Base-by-base conservation (phyloP, 2,329 filamentous ascomycete genomes). In the Calonectria pauciramosa region DNA sequence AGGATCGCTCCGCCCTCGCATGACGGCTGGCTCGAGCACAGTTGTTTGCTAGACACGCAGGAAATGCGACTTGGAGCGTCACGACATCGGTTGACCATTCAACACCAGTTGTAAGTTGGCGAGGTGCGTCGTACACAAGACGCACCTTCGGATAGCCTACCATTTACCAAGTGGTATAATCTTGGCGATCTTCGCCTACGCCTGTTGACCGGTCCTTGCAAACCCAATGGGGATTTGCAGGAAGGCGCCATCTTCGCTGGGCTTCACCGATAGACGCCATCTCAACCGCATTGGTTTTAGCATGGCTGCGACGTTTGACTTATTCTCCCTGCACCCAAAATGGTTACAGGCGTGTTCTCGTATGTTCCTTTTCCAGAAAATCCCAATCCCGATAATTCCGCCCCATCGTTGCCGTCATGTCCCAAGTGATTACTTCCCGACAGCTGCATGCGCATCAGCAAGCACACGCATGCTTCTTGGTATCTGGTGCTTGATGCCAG, bases 21-120 rank as follows among this genome's bases (percentile, higher is more conserved):
- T 56, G 28, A 20, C 65, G 65, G 56, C 13, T 47, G 32, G 67
- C 54, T 63, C 30, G 20, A 36, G 56, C 47, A 34, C 36, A 41
- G 28, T 54, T 63, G 71, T 68, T 65, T 72, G 65, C 65, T 72
- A 36, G 36, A 28, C 28, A 60, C 34, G 41, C 26, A 32, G 28
- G 28, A 49, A 23, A 64, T 70, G 34, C 59, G 18, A 47, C 47
- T n/a, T 32, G 70, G 28, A 5, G 41, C 18, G 36, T 20, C 51
- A 67, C 64, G 41, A 6, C 64, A 72, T 68, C 32, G 44, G 41
- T 16, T 10, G 18, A 20, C 51, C 52, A 23, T 28, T 68, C 34
- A n/a, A 63, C 34, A 41, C 32, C 51, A 20, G 14, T 32, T 72
- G 20, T 41, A 30, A 23, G 64, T 52, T 52, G 64, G 36, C 36